Evolutionary conservation across 2,329 filamentous ascomycete species (phyloP).

Genomic region (Colletotrichum abscissum): DNA sequence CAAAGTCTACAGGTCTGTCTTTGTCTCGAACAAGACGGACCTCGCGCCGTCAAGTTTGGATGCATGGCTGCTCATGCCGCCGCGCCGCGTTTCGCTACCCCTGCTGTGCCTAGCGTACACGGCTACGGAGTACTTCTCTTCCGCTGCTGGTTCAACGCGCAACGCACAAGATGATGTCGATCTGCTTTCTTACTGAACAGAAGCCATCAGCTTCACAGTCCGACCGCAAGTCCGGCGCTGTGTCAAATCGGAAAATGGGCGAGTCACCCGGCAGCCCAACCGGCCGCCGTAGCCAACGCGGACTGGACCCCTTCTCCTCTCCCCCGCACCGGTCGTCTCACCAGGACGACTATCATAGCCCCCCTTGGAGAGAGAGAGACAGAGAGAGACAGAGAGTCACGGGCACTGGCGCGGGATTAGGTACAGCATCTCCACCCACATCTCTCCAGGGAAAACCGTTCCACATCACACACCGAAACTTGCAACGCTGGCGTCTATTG

Average conservation of each 20-base stretch:
- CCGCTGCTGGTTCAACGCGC: slow-evolving; percentile 4
- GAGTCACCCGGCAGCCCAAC: background rate
- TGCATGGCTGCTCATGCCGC: slow-evolving; percentile 4
- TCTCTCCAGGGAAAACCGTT: slow-evolving; percentile 26
- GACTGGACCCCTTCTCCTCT: background rate
- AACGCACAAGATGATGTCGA: background rate
- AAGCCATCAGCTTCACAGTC: slow-evolving; percentile 1
- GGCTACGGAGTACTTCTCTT: background rate
- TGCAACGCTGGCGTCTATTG: slow-evolving; percentile 19
- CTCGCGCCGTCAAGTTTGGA: slow-evolving; percentile 10
- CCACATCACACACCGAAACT: slow-evolving; percentile 31
- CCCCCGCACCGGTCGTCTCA: slow-evolving; percentile 30
- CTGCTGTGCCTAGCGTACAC: background rate
- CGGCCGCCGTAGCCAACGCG: background rate
- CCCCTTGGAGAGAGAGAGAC: too few species aligned
- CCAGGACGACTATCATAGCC: slow-evolving; percentile 3
- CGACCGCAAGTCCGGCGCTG: background rate
- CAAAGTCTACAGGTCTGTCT: background rate
- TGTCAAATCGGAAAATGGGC: background rate
- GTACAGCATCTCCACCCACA: background rate
- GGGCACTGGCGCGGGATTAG: background rate
- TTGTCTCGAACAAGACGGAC: slow-evolving; percentile 16
- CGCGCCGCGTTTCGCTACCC: slow-evolving; percentile 9
- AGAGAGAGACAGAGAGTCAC: background rate
- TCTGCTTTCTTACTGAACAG: slow-evolving; percentile 23